Conservation (phyloP, 306 rosid genomes). For the Carpinus viminea region DNA sequence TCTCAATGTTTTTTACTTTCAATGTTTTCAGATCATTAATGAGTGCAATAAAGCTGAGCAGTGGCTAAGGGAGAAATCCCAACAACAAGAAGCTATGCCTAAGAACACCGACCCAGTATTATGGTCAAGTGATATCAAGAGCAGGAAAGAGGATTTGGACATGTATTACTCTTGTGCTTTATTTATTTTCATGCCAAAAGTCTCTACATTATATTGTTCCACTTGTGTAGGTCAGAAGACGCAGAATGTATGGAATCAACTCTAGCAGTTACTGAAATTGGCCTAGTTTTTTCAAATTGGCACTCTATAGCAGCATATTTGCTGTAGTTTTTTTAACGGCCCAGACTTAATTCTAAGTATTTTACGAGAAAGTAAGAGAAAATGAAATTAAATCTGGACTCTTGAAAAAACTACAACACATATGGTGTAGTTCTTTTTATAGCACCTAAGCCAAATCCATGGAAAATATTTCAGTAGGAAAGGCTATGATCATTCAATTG, state of each 20-base stretch:
- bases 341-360: too few species aligned
- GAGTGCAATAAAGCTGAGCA: slow-evolving; percentile 68
- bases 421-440: too few species aligned
- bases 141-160: slow-evolving; percentile 54
- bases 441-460: too few species aligned
- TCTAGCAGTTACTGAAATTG: background rate
- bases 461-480: background rate
- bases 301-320: too few species aligned
- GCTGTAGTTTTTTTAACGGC: too few species aligned
- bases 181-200: slow-evolving; percentile 11
- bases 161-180: slow-evolving; percentile 46
- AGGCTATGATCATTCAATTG: background rate
- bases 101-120: slow-evolving; percentile 63
- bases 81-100: slow-evolving; percentile 64
- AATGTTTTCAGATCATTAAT: slow-evolving; percentile 41
- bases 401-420: too few species aligned
- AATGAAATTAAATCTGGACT: too few species aligned
- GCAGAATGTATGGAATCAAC: background rate
- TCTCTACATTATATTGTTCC: background rate
- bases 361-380: too few species aligned
- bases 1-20: slow-evolving; percentile 8
- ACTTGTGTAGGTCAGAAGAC: background rate
- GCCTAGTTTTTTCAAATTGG: too few species aligned
- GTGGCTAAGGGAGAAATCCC: slow-evolving; percentile 71
- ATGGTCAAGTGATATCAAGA: slow-evolving; percentile 64